A percentile compares a stretch with the other conserved stretches of the same genome.
Conservation (phyloP, 306 rosid genomes). For the Prunus fruticosa region DNA sequence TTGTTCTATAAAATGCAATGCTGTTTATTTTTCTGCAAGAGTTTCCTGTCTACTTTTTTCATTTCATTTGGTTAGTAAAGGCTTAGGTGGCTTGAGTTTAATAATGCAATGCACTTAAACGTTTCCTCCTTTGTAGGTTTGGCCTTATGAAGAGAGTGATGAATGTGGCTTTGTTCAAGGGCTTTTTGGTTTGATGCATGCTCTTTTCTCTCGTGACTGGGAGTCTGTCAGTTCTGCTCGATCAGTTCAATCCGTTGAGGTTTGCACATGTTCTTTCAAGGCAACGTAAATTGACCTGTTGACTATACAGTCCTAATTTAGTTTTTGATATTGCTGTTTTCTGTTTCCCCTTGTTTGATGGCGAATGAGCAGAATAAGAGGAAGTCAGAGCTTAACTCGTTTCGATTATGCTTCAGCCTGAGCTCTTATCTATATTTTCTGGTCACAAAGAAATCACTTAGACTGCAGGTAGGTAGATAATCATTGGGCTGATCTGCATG, state of each 20-base stretch:
- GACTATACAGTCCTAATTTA: background rate
- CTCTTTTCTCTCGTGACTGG: slow-evolving; percentile 58
- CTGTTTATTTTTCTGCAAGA: background rate
- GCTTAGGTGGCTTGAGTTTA: background rate
- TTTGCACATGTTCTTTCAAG: slow-evolving; percentile 22
- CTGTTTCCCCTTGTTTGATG: slow-evolving; percentile 2
- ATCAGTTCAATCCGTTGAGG: slow-evolving; percentile 61
- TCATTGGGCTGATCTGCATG: slow-evolving; percentile 10
- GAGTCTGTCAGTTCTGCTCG: slow-evolving; percentile 48
- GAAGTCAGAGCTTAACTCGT: slow-evolving; percentile 64
- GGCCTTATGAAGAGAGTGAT: slow-evolving; percentile 88
- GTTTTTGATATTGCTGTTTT: background rate
- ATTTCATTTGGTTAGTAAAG: background rate
- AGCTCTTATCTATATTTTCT: slow-evolving; percentile 83
- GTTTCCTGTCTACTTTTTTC: background rate
- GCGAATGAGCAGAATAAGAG: slow-evolving; percentile 59
- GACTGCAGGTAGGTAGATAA: slow-evolving; percentile 63
- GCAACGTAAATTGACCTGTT: background rate
- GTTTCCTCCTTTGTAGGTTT: slow-evolving; percentile 46
- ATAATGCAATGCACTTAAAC: background rate
- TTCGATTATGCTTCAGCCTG: slow-evolving; percentile 79
- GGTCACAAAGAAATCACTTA: slow-evolving; percentile 76
- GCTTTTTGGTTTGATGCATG: slow-evolving; percentile 74
- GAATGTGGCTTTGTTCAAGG: slow-evolving; percentile 93
- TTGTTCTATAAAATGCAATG: background rate